These are phyloP conservation scores for Teunomyces aglyptinius DNA, from an alignment of 805 yeast genomes.

Conservation along the genomic window DNA sequence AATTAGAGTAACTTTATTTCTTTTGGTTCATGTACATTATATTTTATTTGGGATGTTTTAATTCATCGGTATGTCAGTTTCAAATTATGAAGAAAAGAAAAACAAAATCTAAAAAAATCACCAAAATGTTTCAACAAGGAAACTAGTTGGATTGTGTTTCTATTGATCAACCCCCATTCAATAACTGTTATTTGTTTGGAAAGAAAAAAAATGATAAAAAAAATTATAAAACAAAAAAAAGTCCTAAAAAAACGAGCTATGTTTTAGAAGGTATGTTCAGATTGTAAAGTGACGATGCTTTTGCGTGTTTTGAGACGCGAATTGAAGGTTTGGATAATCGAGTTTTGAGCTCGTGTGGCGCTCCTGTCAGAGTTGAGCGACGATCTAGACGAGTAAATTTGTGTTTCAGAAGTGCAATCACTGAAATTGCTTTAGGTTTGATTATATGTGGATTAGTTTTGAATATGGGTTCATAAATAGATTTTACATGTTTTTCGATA, in stretches of 20 bases:
- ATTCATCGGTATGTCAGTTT: background rate
- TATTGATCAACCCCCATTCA: background rate
- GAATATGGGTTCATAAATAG: background rate
- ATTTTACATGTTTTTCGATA: background rate
- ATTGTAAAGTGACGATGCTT: background rate
- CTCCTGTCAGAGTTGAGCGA: conserved; percentile 9
- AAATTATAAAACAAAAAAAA: conserved; percentile 7
- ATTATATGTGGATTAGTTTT: background rate
- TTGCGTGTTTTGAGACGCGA: background rate
- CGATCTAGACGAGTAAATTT: conserved; percentile 1
- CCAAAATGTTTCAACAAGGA: background rate
- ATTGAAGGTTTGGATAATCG: conserved; percentile 3
- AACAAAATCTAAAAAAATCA: background rate
- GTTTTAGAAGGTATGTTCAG: conserved; percentile 5
- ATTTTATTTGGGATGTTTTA: conserved; percentile 1
- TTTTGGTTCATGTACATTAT: conserved; percentile 1
- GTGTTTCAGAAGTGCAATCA: background rate
- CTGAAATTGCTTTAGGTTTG: background rate
- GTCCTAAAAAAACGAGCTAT: conserved; percentile 15
- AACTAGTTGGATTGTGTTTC: background rate
- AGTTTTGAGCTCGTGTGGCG: conserved; percentile 6
- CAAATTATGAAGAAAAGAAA: conserved; percentile 1
- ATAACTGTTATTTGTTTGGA: background rate
- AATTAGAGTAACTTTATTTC: background rate
- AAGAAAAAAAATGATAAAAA: conserved; percentile 1